Evolutionary conservation across 73 alveolate species (phyloP), one percentile per base, ranked within the genome.

Genomic region (Stentor coeruleus): DNA sequence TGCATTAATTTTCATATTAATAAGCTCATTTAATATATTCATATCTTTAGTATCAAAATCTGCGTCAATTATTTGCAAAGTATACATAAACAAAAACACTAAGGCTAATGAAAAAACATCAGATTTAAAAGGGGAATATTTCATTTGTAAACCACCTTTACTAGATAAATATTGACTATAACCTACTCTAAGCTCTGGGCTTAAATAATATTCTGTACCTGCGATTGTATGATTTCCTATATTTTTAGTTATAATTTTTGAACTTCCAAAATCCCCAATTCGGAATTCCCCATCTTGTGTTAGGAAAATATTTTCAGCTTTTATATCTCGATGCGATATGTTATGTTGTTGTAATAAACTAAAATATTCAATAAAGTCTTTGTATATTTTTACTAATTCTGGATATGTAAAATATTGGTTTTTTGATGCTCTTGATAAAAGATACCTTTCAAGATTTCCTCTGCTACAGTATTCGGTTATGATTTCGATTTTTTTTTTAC

Each of bases 251-350:
- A 66, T 31, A 28, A 20, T 2, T 33, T 66, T 66, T 11, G 79
- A 66, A 1, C 37, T 31, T 66, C 79, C 79, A 1, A 66, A 26
- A 2, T 66, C 79, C 0, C 79, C 79, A 66, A 66, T 33, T 11
- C 79, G 36, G 37, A 66, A 20, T 33, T 66, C 79, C 26, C 37
- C 14, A 2, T 66, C 0, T 66, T 66, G 42, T 20, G n/a, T 66
- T 1, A 66, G 49, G 33, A 26, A 66, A 66, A 66, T 66, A 66
- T 66, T 66, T 11, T 66, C 40, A 66, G 79, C 49, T 31, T 66
- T 66, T 0, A 66, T 31, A 31, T 66, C 79, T 2, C 79, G n/a
- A 2, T 66, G 79, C n/a, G 79, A 37, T 33, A 66, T 66, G 0
- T 31, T 2, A 1, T 1, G 40, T 1, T 40, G n/a, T 1, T 66